Evolutionary conservation across 345 rosid species (phyloP), one percentile per base, ranked within the genome.

Genomic region (Salix viminalis): DNA sequence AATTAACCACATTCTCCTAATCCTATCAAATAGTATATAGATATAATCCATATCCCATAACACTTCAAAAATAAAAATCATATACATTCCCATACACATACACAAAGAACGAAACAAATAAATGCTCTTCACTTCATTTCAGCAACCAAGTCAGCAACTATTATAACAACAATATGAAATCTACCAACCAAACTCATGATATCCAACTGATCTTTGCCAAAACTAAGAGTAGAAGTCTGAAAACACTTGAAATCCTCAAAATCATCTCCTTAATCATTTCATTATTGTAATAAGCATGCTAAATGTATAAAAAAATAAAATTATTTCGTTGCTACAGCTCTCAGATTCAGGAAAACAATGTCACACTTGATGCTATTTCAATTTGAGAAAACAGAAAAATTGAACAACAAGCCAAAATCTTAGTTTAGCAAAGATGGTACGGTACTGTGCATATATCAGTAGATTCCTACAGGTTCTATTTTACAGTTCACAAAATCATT

Each of bases 171-270:
- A 21, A 41, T 11, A 42, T 28, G 69, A 37, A 10, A 24, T 58
- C 28, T 58, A 23, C 28, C 71, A 42, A 68, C 71, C 26, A 68
- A 68, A 42, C 54, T 42, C 71, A 68, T 41, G 50, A 23, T 13
- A 84, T 96, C 97, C 54, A 96, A 94, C 69, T 97, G 96, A 86
- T 94, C 97, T 74, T 92, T 96, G 69, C 95, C 98, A 37, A 96
- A 92, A 87, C 91, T 92, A 77, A 92, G 62, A 75, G 89, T 88
- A 69, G 99, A 93, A 64, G 85, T 88, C 74, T 90, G 94, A 60
- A 93, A 92, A 41, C 89, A 83, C 87, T 83, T 90, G 70, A 86
- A 87, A 87, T 92, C 97, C 69, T 83, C 90, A 52, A 87, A 76
- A 85, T 90, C 90, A 80, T 79, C 72, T 68, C 82, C 91, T 7